phyloP scores from a whole-genome alignment of 2,329 filamentous ascomycete species.

The Purpureocillium lavendulum region DNA sequence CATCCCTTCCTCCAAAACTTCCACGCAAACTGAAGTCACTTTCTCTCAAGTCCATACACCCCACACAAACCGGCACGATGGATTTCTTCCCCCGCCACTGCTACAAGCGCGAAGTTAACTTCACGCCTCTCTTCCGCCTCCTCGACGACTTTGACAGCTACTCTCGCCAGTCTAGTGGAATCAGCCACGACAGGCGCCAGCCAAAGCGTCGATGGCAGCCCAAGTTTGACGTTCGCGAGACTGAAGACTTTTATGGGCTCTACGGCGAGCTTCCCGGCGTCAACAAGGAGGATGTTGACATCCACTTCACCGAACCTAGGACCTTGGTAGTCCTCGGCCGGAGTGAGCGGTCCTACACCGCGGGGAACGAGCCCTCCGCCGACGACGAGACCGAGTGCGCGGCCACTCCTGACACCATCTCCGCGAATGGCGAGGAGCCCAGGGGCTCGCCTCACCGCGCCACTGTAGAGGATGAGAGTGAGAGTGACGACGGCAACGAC shows the following conservation, averaged over 20 bases:
- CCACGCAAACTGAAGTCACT: constrained; percentile 17
- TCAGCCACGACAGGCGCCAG: constrained; percentile 14
- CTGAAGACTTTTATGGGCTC: constrained; percentile 60
- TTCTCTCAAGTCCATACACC: constrained; percentile 12
- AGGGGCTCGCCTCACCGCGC: constrained; percentile 41
- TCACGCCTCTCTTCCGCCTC: constrained; percentile 54
- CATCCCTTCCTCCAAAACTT: constrained; percentile 14
- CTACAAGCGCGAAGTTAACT: constrained; percentile 41
- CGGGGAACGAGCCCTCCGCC: constrained; percentile 34
- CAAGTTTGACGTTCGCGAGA: constrained; percentile 72
- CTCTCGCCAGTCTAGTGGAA: constrained; percentile 27
- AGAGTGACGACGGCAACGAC: constrained; percentile 18
- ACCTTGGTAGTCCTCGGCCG: constrained; percentile 64
- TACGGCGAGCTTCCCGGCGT: constrained; percentile 74
- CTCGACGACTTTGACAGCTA: constrained; percentile 57
- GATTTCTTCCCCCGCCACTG: constrained; percentile 49
- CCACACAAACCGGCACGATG: constrained; percentile 36
- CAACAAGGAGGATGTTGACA: constrained; percentile 62
- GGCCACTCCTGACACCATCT: constrained; percentile 27
- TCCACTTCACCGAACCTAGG: constrained; percentile 72
- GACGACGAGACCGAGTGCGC: constrained; percentile 39
- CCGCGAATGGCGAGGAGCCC: constrained; percentile 26
- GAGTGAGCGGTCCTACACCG: constrained; percentile 54
- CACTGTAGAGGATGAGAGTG: constrained; percentile 56
- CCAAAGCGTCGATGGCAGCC: constrained; percentile 55